phyloP scores from a whole-genome alignment of 2,329 filamentous ascomycete genomes.

The Alternaria tenuissima region DNA sequence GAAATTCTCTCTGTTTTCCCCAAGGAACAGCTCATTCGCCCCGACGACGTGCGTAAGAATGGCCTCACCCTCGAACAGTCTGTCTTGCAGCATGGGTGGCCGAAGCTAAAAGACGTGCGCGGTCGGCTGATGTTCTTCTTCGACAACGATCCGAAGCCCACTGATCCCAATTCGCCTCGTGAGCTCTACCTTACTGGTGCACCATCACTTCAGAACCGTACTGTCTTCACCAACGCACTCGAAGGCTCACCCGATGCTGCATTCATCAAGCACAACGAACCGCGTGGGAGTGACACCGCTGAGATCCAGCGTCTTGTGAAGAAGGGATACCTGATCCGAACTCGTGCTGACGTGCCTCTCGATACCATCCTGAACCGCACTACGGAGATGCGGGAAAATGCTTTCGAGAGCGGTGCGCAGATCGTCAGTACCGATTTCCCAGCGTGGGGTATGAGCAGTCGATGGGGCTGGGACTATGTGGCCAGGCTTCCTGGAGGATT shows the following conservation, averaged over 20 bases:
- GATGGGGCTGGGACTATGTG: conserved; percentile 60
- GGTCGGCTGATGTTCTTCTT: conserved; percentile 61
- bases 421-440: conserved; percentile 61
- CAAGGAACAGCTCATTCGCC: conserved; percentile 54
- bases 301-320: conserved; percentile 57
- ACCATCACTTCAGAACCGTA: conserved; percentile 54
- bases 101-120: conserved; percentile 54
- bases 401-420: conserved; percentile 59
- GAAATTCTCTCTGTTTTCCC: conserved; percentile 59
- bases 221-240: conserved; percentile 59
- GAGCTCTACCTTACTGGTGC: conserved; percentile 51
- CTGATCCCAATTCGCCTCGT: conserved; percentile 41
- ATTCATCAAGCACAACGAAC: conserved; percentile 61
- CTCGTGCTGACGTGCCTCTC: conserved; percentile 58
- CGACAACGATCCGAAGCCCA: conserved; percentile 57
- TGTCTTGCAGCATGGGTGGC: conserved; percentile 60
- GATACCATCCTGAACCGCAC: conserved; percentile 54
- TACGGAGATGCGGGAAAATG: conserved; percentile 54
- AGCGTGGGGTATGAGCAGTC: conserved; percentile 56
- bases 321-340: conserved; percentile 61
- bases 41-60: conserved; percentile 56
- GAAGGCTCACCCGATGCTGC: conserved; percentile 58
- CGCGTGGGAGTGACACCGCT: conserved; percentile 44
- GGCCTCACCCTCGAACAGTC: conserved; percentile 57
- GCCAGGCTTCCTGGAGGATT: conserved; percentile 41